phyloP scores from a whole-genome alignment of 805 yeast species.

The Starmerella powellii region DNA sequence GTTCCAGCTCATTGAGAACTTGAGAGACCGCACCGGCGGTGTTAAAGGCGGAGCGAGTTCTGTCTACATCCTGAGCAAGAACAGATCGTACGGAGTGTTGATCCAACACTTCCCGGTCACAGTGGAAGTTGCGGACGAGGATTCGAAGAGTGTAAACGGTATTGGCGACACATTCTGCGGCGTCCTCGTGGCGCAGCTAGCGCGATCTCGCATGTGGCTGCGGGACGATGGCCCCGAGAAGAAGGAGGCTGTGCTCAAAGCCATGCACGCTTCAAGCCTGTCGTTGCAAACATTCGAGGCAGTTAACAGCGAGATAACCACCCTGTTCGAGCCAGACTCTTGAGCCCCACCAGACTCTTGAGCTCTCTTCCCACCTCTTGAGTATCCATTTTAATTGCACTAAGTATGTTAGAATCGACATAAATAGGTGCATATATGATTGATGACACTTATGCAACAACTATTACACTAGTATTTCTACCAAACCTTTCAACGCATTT shows the following conservation, averaged over 20 bases:
- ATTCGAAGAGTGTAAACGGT: slow-evolving; percentile 61
- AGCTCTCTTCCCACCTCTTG: no score
- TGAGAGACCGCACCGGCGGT: slow-evolving; percentile 23
- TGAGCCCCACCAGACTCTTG: no score
- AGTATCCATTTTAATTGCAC: no score
- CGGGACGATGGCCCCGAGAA: slow-evolving; percentile 26
- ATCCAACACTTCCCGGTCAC: slow-evolving; percentile 48
- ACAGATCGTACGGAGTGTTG: slow-evolving; percentile 37
- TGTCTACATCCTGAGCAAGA: slow-evolving; percentile 19
- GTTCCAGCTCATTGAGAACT: slow-evolving; percentile 30
- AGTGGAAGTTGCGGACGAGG: slow-evolving; percentile 30
- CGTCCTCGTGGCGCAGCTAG: slow-evolving; percentile 38
- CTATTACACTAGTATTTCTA: no score
- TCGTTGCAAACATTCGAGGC: slow-evolving; percentile 27
- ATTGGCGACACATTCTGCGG: slow-evolving; percentile 82
- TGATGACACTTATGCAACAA: not conserved
- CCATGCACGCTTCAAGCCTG: slow-evolving; percentile 31
- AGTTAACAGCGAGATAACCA: slow-evolving; percentile 23
- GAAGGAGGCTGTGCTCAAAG: slow-evolving; percentile 24
- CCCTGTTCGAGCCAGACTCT: slow-evolving; percentile 4
- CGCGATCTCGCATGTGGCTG: slow-evolving; percentile 26
- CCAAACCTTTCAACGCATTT: slow-evolving; percentile 14
- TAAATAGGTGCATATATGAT: not conserved
- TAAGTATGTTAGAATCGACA: no score
- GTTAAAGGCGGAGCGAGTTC: slow-evolving; percentile 20